A percentile compares a stretch with the other conserved stretches of the same genome.
Conservation (phyloP, 495 filamentous ascomycete genomes). For the Trichoderma virens region DNA sequence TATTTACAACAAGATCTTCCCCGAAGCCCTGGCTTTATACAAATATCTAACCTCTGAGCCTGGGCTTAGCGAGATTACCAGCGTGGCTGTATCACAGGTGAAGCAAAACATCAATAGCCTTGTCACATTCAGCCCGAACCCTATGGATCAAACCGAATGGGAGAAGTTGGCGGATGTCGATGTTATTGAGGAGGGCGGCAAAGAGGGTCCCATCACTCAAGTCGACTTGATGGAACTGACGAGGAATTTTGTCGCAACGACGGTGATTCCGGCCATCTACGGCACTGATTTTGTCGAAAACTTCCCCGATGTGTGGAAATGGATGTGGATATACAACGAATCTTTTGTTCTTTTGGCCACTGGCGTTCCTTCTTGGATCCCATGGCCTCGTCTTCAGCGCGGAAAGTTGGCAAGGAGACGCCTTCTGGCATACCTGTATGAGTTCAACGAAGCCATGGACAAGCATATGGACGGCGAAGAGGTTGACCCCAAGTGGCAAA, state of each 20-base stretch:
- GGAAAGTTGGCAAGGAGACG: background rate
- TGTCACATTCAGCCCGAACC: constrained; percentile 8
- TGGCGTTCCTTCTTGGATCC: background rate
- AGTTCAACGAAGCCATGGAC: constrained; percentile 8
- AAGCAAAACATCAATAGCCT: background rate
- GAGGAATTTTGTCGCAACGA: constrained; percentile 7
- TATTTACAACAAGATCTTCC: background rate
- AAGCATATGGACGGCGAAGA: background rate
- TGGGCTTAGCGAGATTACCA: background rate
- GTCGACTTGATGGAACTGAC: constrained; percentile 9
- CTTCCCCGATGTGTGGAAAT: constrained; percentile 5
- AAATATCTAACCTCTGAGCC: background rate
- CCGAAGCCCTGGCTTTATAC: background rate
- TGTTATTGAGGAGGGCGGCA: background rate
- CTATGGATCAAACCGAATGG: constrained; percentile 4
- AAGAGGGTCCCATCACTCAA: background rate
- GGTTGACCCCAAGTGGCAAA: background rate
- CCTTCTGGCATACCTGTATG: background rate
- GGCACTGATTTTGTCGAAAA: constrained; percentile 9
- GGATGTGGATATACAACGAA: constrained; percentile 6
- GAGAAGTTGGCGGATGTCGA: constrained; percentile 7
- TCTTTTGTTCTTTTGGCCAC: constrained; percentile 1
- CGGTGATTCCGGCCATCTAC: background rate
- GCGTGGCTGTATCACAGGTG: background rate
- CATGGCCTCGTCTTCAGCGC: constrained; percentile 7